phyloP scores from a whole-genome alignment of 495 filamentous ascomycete species.

The Penicillium waksmanii region DNA sequence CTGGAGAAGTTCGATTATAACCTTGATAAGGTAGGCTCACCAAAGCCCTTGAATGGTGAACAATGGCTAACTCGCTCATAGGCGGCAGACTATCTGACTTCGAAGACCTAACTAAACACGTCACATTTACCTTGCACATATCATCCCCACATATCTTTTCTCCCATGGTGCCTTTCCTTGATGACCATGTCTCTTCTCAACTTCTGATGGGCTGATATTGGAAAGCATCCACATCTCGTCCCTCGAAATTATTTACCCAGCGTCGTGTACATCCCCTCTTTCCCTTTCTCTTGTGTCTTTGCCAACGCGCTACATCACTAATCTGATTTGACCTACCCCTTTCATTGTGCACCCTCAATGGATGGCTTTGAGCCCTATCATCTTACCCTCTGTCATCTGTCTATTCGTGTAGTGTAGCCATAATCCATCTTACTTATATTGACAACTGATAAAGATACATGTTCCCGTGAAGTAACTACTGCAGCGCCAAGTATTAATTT shows the following conservation, averaged over 20 bases:
- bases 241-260: slow-evolving; percentile 17
- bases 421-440: slow-evolving; percentile 22
- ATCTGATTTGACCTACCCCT: slow-evolving; percentile 6
- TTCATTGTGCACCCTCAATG: slow-evolving; percentile 1
- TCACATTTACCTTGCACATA: slow-evolving; percentile 14
- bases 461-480: neutral
- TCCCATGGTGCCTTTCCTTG: slow-evolving; percentile 15
- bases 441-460: neutral
- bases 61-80: slow-evolving; percentile 19
- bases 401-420: slow-evolving; percentile 24
- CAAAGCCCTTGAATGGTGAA: neutral
- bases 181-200: slow-evolving; percentile 18
- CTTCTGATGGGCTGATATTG: slow-evolving; percentile 4
- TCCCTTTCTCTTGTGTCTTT: slow-evolving; percentile 9
- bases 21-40: slow-evolving; percentile 80
- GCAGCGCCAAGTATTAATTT: neutral
- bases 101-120: slow-evolving; percentile 30
- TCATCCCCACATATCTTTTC: slow-evolving; percentile 10
- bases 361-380: slow-evolving; percentile 6
- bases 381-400: slow-evolving; percentile 5
- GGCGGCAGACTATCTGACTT: slow-evolving; percentile 49
- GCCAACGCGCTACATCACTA: slow-evolving; percentile 16
- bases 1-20: slow-evolving; percentile 96
- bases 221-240: neutral
- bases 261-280: slow-evolving; percentile 30